Percentiles rank a stretch among this genome's conserved stretches.
phyloP scores from a whole-genome alignment of 805 yeast genomes.

The Sugiyamaella valdiviana region DNA sequence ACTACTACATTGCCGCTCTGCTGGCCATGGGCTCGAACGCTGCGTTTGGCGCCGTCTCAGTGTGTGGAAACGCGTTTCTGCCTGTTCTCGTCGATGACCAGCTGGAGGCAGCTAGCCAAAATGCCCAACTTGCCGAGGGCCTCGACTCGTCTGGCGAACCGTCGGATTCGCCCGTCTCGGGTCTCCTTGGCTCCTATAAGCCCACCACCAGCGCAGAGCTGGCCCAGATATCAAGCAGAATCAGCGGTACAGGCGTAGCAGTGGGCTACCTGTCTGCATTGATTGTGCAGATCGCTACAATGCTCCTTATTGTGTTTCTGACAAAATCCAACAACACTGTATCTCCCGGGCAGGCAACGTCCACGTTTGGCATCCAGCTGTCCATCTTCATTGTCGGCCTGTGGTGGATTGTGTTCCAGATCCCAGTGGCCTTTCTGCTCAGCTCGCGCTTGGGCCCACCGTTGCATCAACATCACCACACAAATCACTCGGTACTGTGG shows the following conservation, averaged over 20 bases:
- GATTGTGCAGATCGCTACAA: constrained; percentile 56
- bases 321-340: constrained; percentile 11
- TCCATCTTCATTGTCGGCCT: constrained; percentile 61
- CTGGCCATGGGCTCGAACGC: constrained; percentile 59
- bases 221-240: constrained; percentile 26
- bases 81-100: constrained; percentile 46
- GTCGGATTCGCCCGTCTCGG: background rate
- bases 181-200: background rate
- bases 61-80: constrained; percentile 69
- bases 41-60: constrained; percentile 71
- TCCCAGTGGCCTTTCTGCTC: constrained; percentile 50
- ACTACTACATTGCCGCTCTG: constrained; percentile 47
- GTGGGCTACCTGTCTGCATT: constrained; percentile 65
- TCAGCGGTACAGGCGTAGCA: constrained; percentile 68
- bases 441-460: constrained; percentile 41
- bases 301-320: constrained; percentile 45
- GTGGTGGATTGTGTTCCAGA: constrained; percentile 73
- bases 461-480: constrained; percentile 21
- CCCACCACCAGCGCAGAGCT: background rate
- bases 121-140: background rate
- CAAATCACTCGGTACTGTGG: constrained; percentile 3
- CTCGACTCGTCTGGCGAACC: background rate
- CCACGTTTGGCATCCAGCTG: constrained; percentile 43
- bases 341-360: constrained; percentile 3
- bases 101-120: background rate